Evolutionary conservation across 768 basidiomycete genomes (phyloP), one percentile per base, ranked within the genome.

Genomic region (Pleurotus salmoneostramineus): DNA sequence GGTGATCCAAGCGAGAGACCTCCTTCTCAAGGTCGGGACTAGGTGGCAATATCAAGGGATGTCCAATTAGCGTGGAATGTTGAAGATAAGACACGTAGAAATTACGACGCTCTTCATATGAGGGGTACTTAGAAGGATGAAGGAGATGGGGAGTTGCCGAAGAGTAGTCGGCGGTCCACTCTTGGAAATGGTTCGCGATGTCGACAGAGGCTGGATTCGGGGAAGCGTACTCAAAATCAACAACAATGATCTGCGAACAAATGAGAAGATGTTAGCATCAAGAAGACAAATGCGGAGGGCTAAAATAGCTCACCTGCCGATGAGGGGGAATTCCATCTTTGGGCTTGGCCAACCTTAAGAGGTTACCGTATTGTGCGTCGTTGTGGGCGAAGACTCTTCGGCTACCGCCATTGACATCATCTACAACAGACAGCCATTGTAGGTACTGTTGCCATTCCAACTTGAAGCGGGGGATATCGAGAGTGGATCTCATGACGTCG

Each of bases 191-290:
- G 71, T 96, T 96, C 57, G 91, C 96, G 63, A 99, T 95, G 68
- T 99, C 97, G 72, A 87, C 97, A 3, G 93, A 91, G 3, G 94
- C 85, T 27, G 95, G 89, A 67, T 98, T 98, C 4, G 91, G 89
- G 0, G 88, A 81, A 11, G 96, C 93, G 68, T 99, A 99, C 74
- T 99, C 97, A 68, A 98, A 98, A 73, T 99, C 97, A 61, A 97
- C 94, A 36, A 96, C 91, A 68, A 96, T 91, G 61, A 96, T 86
- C 91, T 95, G 34, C 11, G 14, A n/a, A 15, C 35, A 31, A 58
- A 32, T 7, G 10, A 40, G 17, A 11, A 6, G 17, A 45, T 45
- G 45, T 56, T 47, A 42, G 56, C 7, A 17, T 37, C 34, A 35
- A 52, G 51, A 51, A 43, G 42, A 37, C 59, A 56, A 59, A 48